Conservation (phyloP, 2,329 filamentous ascomycete genomes). For the Epichloe elymi region DNA sequence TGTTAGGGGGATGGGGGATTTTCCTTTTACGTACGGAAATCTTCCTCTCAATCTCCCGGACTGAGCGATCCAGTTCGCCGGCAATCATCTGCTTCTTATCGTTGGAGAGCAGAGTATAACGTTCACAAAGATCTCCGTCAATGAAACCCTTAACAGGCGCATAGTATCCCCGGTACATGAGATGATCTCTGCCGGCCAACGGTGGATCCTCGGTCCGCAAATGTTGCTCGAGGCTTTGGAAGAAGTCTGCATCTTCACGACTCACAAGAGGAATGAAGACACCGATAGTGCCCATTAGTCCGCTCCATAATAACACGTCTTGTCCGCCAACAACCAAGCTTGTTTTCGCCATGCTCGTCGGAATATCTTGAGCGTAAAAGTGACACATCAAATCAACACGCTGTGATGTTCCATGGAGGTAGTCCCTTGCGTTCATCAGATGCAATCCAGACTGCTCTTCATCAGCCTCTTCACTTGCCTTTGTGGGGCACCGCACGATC, state of each 20-base stretch:
- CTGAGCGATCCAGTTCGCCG: constrained; percentile 77
- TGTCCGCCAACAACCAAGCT: constrained; percentile 82
- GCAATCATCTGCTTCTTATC: constrained; percentile 96
- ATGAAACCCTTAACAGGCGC: constrained; percentile 93
- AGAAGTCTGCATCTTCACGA: constrained; percentile 93
- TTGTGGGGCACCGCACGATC: constrained; percentile 75
- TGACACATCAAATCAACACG: constrained; percentile 77
- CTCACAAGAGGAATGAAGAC: constrained; percentile 84
- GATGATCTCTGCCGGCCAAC: constrained; percentile 80
- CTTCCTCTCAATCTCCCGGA: constrained; percentile 90
- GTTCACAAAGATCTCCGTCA: constrained; percentile 91
- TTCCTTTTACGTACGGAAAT: constrained; percentile 48
- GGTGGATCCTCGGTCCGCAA: constrained; percentile 78
- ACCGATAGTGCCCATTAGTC: constrained; percentile 86
- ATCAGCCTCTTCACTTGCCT: constrained; percentile 79
- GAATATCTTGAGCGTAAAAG: constrained; percentile 84
- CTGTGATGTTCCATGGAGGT: constrained; percentile 80
- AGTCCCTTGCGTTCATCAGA: constrained; percentile 78
- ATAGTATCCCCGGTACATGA: constrained; percentile 94
- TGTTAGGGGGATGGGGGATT: neutral
- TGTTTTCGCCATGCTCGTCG: constrained; percentile 79
- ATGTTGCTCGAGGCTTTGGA: constrained; percentile 84
- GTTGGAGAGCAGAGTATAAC: constrained; percentile 68
- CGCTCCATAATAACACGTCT: constrained; percentile 85
- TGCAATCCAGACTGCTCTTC: constrained; percentile 85